Conservation (phyloP, 805 yeast genomes). For the Lachancea sp. region DNA sequence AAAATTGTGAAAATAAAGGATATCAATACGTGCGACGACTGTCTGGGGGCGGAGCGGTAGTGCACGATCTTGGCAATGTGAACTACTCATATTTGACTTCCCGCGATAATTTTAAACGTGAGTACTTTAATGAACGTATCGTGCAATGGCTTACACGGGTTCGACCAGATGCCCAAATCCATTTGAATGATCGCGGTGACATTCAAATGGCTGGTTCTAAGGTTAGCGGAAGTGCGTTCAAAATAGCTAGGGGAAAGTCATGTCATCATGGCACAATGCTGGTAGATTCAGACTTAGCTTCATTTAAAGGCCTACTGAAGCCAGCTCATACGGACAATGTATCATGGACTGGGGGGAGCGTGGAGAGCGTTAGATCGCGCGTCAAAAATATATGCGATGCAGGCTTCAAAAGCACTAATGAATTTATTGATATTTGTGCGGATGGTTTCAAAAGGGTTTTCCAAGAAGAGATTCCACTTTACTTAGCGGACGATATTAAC, state of each 20-base stretch:
- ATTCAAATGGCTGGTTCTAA: constrained; percentile 53
- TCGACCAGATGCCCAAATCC: constrained; percentile 27
- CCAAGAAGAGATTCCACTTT: constrained; percentile 26
- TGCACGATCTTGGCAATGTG: constrained; percentile 84
- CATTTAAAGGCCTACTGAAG: constrained; percentile 53
- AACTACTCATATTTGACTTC: constrained; percentile 79
- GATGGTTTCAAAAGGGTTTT: constrained; percentile 22
- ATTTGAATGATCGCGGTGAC: constrained; percentile 74
- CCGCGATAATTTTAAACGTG: constrained; percentile 56
- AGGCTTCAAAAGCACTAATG: constrained; percentile 36
- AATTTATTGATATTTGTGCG: constrained; percentile 26
- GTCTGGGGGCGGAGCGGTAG: constrained; percentile 97
- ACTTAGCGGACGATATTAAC: constrained; percentile 24
- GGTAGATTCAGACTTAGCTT: constrained; percentile 54
- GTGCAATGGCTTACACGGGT: constrained; percentile 28
- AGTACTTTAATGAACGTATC: constrained; percentile 46
- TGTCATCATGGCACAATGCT: constrained; percentile 97
- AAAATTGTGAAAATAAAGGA: constrained; percentile 40
- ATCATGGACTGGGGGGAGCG: constrained; percentile 42
- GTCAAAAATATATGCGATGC: constrained; percentile 57
- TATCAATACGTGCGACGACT: constrained; percentile 70
- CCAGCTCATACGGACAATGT: constrained; percentile 42
- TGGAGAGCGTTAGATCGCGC: constrained; percentile 75
- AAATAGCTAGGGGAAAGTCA: constrained; percentile 71
- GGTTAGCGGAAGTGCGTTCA: constrained; percentile 90